These are phyloP conservation scores for Trichoderma citrinoviride DNA, from an alignment of 2,329 filamentous ascomycete species.

Conservation along the genomic window DNA sequence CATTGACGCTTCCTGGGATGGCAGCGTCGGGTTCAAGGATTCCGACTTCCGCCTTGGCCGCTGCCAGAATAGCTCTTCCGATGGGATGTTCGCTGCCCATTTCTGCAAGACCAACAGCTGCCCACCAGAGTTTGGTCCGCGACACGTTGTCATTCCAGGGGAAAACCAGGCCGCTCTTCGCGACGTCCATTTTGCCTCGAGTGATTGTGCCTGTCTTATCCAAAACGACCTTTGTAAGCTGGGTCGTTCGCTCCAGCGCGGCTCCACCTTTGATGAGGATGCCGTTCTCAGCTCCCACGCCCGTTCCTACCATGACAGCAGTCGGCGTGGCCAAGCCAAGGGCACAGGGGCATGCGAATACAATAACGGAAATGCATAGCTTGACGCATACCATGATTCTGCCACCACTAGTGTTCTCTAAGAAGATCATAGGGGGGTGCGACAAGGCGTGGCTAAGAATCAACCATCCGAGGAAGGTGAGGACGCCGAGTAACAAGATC, in stretches of 20 bases:
- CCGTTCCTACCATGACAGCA: constrained; percentile 98
- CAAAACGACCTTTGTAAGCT: constrained; percentile 83
- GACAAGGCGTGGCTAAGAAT: constrained; percentile 80
- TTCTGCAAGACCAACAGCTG: constrained; percentile 91
- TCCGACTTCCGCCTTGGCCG: constrained; percentile 73
- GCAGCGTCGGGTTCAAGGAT: constrained; percentile 64
- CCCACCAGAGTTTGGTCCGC: constrained; percentile 83
- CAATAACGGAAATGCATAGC: constrained; percentile 96
- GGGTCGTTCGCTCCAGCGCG: constrained; percentile 85
- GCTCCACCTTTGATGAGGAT: constrained; percentile 98
- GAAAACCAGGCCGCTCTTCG: constrained; percentile 63
- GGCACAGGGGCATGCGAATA: constrained; percentile 95
- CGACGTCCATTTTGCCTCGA: constrained; percentile 91
- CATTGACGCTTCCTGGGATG: constrained; percentile 78
- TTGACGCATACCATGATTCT: constrained; percentile 96
- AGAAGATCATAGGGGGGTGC: constrained; percentile 85
- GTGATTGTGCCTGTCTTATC: constrained; percentile 97
- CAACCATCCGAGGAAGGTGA: constrained; percentile 93
- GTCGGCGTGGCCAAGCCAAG: constrained; percentile 95
- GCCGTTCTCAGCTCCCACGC: constrained; percentile 88
- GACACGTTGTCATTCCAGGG: constrained; percentile 68
- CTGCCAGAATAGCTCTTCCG: constrained; percentile 77
- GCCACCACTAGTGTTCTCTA: constrained; percentile 75
- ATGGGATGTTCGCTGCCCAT: constrained; percentile 95
- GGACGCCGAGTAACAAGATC: constrained; percentile 78